Conservation (phyloP, 2,329 filamentous ascomycete species). For the Cladosporium austrohemisphaericum region DNA sequence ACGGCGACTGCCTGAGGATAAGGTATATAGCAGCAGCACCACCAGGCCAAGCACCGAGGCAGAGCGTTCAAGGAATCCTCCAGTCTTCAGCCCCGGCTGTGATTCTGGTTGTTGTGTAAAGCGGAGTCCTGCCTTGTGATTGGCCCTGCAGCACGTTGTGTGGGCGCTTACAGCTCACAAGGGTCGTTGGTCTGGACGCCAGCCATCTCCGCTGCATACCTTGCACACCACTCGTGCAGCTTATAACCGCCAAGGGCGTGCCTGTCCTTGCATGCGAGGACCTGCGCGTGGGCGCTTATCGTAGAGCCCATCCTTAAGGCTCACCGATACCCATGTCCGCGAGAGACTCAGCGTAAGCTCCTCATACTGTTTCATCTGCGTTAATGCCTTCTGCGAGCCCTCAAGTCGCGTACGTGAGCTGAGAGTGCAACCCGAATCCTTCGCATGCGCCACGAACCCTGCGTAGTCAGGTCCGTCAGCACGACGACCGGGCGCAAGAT, state of each 20-base stretch:
- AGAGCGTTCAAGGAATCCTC: too few relatives aligned
- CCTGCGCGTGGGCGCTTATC: not conserved
- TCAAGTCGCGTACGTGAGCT: not conserved
- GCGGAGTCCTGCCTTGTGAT: not conserved
- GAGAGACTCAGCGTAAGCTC: not conserved
- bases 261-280: slow-evolving; percentile 3
- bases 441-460: not conserved
- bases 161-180: not conserved
- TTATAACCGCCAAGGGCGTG: slow-evolving; percentile 8
- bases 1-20: too few relatives aligned
- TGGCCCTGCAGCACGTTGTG: not conserved
- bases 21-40: too few relatives aligned
- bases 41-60: too few relatives aligned
- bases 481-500: not conserved
- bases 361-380: not conserved
- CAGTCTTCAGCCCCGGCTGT: too few relatives aligned
- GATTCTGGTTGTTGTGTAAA: too few relatives aligned
- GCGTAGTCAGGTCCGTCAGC: not conserved
- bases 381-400: not conserved
- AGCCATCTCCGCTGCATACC: not conserved
- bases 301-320: not conserved
- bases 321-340: slow-evolving; percentile 2
- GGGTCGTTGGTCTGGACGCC: not conserved
- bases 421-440: not conserved
- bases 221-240: slow-evolving; percentile 5